Evolutionary conservation across 2,329 filamentous ascomycete genomes (phyloP).

Genomic region (Arthrobotrys entomopaga): DNA sequence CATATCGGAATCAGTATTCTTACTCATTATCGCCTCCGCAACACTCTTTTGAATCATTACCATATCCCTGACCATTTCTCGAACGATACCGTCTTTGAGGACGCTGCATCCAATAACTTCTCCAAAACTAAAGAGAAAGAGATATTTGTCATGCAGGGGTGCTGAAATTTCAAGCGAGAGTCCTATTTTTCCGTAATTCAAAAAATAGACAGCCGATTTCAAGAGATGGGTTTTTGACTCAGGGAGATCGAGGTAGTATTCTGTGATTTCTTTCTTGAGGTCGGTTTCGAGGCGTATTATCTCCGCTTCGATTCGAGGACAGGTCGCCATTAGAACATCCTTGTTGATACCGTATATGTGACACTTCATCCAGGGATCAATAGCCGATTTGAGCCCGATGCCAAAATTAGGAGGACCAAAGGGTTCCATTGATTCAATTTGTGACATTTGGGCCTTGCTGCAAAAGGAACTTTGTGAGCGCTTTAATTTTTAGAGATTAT

Average conservation of each 20-base stretch:
- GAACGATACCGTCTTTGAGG: slow-evolving; percentile 7
- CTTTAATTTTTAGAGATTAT: no score
- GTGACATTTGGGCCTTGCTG: no score
- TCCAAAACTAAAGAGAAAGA: slow-evolving; percentile 28
- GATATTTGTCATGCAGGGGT: background rate
- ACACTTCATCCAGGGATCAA: background rate
- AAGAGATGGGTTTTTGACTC: background rate
- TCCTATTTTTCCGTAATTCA: slow-evolving; percentile 10
- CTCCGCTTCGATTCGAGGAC: background rate
- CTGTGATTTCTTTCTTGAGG: background rate
- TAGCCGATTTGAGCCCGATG: background rate
- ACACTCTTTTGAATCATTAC: background rate
- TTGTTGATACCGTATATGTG: slow-evolving; percentile 12
- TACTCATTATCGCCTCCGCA: background rate
- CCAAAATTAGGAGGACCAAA: slow-evolving; percentile 20
- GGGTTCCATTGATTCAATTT: background rate
- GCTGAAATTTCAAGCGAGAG: background rate
- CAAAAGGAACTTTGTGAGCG: no score
- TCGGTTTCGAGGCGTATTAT: background rate
- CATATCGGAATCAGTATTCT: background rate
- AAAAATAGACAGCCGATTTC: slow-evolving; percentile 6
- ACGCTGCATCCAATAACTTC: background rate
- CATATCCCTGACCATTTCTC: background rate
- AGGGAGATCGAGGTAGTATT: slow-evolving; percentile 5
- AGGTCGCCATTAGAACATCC: slow-evolving; percentile 1